Evolutionary conservation across 2,329 filamentous ascomycete species (phyloP).

Genomic region (Colletotrichum incanum): DNA sequence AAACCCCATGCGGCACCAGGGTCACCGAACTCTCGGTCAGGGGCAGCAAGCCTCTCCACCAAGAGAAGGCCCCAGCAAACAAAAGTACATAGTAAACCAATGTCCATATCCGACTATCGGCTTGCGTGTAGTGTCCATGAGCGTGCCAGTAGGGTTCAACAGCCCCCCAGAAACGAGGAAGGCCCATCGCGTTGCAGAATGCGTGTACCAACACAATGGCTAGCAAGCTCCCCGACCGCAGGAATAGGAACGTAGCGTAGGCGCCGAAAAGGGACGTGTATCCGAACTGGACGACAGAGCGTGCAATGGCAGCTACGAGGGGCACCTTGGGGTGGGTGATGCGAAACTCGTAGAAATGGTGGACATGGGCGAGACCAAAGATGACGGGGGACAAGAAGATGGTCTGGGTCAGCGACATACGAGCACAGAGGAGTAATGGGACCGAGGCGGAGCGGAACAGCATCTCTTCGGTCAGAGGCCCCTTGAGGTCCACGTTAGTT

Average conservation of each 20-base stretch:
- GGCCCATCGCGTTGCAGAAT: conserved; percentile 94
- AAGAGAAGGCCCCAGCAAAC: conserved; percentile 78
- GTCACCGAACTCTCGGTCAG: conserved; percentile 77
- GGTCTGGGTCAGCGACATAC: conserved; percentile 69
- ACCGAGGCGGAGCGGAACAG: conserved; percentile 92
- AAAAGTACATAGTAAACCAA: conserved; percentile 85
- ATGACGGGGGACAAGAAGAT: conserved; percentile 89
- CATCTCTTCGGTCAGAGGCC: conserved; percentile 92
- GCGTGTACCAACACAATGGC: conserved; percentile 84
- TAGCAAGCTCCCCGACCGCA: conserved; percentile 87
- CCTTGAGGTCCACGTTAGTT: conserved; percentile 61
- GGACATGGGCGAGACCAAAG: conserved; percentile 93
- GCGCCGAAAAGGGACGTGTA: conserved; percentile 96
- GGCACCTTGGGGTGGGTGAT: conserved; percentile 83
- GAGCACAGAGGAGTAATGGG: conserved; percentile 84
- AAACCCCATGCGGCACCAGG: conserved; percentile 51
- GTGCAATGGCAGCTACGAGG: conserved; percentile 73
- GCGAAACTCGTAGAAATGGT: conserved; percentile 96
- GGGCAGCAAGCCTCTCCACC: conserved; percentile 79
- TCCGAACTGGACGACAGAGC: conserved; percentile 85
- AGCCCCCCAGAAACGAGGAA: conserved; percentile 88
- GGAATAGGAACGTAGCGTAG: conserved; percentile 90
- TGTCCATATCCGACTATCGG: conserved; percentile 71
- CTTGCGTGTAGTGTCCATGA: conserved; percentile 10
- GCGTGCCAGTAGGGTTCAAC: conserved; percentile 70